Base-by-base conservation (phyloP, 306 rosid species). In the Pyrus betulifolia region DNA sequence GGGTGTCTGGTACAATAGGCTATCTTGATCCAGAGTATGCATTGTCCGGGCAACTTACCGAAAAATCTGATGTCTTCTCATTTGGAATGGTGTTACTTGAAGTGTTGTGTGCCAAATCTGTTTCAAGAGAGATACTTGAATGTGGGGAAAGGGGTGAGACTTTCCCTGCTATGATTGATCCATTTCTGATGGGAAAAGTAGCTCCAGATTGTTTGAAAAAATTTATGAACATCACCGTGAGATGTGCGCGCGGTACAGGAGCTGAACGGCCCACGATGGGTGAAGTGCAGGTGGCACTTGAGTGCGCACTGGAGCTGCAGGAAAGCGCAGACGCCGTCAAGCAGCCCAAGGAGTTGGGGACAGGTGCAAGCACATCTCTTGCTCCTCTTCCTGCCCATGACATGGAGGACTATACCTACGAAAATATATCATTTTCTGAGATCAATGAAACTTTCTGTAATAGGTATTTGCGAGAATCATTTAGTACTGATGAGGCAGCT, bases 231-330 rank as follows among this genome's bases (percentile, higher is more conserved):
- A 59, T 85, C 33, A 13, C 49, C 0, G 8, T 42, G 13, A 70
- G 79, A 71, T 82, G 86, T 1, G 22, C 80, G 31, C 78, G 49
- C 4, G 0, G 0, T 0, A 38, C 38, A 3, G 54, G 79, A 85
- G 8, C 21, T 18, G 21, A 49, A 49, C 55, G 55, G 21, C 55
- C 55, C 55, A 49, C 55, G 21, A 49, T 82, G 78, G 78, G 82
- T 28, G 89, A 85, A 51, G 86, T 80, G 62, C 74, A 46, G 76
- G 64, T 77, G 25, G 60, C 46, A 49, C 85, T 86, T 49, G 89
- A 83, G 74, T 40, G 13, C 35, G 82, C 76, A 5, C 25, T 86
- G 58, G 33, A 65, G 40, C 5, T 81, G 65, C 85, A 86, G 23
- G 79, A 61, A 45, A 67, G 64, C 1, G 86, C 83, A 5, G 78